Base-by-base conservation (phyloP, 2,329 filamentous ascomycete genomes). In the Diaporthe humulicola region DNA sequence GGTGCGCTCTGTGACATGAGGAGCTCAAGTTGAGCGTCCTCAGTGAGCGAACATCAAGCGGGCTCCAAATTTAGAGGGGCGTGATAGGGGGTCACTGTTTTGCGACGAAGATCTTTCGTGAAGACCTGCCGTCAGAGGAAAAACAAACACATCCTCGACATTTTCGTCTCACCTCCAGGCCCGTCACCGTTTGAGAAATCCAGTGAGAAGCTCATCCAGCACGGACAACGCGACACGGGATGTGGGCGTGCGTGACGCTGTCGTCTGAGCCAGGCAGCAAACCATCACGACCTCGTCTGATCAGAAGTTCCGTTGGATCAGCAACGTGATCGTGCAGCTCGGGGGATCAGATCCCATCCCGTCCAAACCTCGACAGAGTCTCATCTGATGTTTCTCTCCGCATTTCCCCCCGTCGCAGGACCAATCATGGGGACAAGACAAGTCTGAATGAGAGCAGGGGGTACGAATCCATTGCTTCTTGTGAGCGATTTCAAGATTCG, bases 381-480 rank as follows among this genome's bases (percentile, higher is more conserved):
- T 57, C 54, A 33, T 57, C 28, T 36, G 54, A 57, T 57, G 28
- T 57, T 33, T 33, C 54, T 33, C 54, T 17, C 54, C 54, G 28
- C 54, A 57, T 30, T 57, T 57, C 10, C 54, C 54, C 54, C 54
- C 33, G 28, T 57, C 54, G 28, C 33, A 28, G 54, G 54, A 57
- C 54, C 54, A 57, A 57, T 57, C 54, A 57, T 9, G 28, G 54
- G 17, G 54, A 22, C 28, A 36, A 57, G 54, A 57, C 54, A 57
- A 57, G 54, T 57, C 54, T 57, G n/a, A 36, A 36, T 57, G 33
- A 57, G 54, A 28, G 17, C 54, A 57, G 54, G 54, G 54, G 54
- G 54, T 57, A 57, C 28, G 28, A 57, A 57, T 57, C 54, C 54
- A 33, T 57, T 57, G 54, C 54, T 57, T 57, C 54, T 57, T 57